Percentiles rank a stretch among this genome's conserved stretches.
Evolutionary conservation across 306 rosid species (phyloP).

Genomic region (cucumber (Cucumis sativus)): Cucumber_9930_V3 NC_026657.2:8164001-8164500

Average conservation of each 20-base stretch:
- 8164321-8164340: conserved; percentile 24
- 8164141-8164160: neutral
- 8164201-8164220: neutral
- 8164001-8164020: neutral
- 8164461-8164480: neutral
- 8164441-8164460: neutral
- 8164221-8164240: neutral
- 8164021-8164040: neutral
- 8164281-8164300: conserved; percentile 98
- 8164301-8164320: conserved; percentile 55
- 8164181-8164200: neutral
- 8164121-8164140: neutral
- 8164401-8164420: neutral
- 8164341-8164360: neutral
- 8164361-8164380: neutral
- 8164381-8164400: neutral
- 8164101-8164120: neutral
- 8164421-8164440: neutral
- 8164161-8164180: neutral
- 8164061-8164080: neutral
- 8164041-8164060: neutral
- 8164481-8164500: neutral
- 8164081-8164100: neutral
- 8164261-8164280: conserved; percentile 80
- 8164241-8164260: conserved; percentile 6